A percentile compares a stretch with the other conserved stretches of the same genome.
These are phyloP conservation scores for Aspergillus asperescens DNA, from an alignment of 495 filamentous ascomycete genomes.

Conservation along the genomic window DNA sequence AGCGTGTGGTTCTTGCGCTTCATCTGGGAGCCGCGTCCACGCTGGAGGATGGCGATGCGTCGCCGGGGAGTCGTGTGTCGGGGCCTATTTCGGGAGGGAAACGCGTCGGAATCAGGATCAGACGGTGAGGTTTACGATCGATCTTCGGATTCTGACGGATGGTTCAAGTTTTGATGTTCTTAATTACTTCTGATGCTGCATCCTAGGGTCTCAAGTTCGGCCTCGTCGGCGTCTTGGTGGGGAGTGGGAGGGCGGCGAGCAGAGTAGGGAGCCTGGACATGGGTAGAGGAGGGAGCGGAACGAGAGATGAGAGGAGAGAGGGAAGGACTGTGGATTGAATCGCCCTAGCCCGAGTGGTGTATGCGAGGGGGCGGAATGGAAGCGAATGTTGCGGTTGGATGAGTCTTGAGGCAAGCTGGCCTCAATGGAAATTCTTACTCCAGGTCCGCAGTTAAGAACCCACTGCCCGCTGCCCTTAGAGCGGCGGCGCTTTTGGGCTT, in stretches of 20 bases:
- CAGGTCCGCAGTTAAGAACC: no score
- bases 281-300: not conserved
- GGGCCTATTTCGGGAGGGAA: not conserved
- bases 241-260: conserved; percentile 6
- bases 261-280: conserved; percentile 12
- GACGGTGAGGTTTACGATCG: conserved; percentile 2
- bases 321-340: conserved; percentile 4
- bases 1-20: conserved; percentile 38
- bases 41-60: conserved; percentile 9
- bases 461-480: no score
- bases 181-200: conserved; percentile 12
- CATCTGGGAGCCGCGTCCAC: conserved; percentile 28
- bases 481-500: no score
- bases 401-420: conserved; percentile 36
- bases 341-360: conserved; percentile 1
- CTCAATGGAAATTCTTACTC: conserved; percentile 15
- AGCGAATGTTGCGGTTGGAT: conserved; percentile 3
- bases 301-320: not conserved
- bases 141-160: not conserved
- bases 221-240: conserved; percentile 11
- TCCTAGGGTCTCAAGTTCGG: conserved; percentile 19
- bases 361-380: conserved; percentile 9
- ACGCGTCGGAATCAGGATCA: conserved; percentile 4
- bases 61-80: conserved; percentile 15
- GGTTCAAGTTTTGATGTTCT: not conserved